Evolutionary conservation across 2,329 filamentous ascomycete genomes (phyloP).

Genomic region (Ceratocystis harringtonii): DNA sequence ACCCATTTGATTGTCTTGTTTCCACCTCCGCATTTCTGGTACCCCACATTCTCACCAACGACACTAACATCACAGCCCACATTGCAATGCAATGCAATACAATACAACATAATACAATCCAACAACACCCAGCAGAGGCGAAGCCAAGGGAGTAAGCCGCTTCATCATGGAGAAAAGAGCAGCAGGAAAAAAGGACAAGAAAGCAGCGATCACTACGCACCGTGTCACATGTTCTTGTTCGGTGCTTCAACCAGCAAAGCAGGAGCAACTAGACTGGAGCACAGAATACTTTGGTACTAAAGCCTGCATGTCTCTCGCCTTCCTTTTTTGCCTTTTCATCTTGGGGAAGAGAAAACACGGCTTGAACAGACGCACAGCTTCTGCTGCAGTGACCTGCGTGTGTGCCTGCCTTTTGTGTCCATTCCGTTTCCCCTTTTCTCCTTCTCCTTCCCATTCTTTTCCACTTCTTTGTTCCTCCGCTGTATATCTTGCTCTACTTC

Average conservation of each 20-base stretch:
- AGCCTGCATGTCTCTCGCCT: neutral
- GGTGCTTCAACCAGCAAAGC: neutral
- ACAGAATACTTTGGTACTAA: neutral
- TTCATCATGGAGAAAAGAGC: neutral
- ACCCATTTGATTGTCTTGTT: neutral
- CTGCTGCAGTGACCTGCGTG: neutral
- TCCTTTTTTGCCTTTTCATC: neutral
- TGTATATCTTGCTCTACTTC: neutral
- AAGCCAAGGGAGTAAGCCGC: neutral
- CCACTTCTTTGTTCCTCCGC: neutral
- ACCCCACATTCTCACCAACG: neutral
- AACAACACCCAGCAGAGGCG: neutral
- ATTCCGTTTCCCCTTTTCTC: neutral
- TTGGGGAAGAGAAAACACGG: neutral
- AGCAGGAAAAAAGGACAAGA: neutral
- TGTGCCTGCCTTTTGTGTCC: neutral
- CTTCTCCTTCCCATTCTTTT: neutral
- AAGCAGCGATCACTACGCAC: neutral
- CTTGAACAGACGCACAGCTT: neutral
- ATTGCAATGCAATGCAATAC: neutral
- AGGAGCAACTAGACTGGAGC: no score
- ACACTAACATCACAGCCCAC: neutral
- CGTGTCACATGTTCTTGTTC: neutral
- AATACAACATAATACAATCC: neutral
- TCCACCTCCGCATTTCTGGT: neutral